Conservation (phyloP, 371 early-diverging fungal genomes). For the Entomophthora muscae region DNA sequence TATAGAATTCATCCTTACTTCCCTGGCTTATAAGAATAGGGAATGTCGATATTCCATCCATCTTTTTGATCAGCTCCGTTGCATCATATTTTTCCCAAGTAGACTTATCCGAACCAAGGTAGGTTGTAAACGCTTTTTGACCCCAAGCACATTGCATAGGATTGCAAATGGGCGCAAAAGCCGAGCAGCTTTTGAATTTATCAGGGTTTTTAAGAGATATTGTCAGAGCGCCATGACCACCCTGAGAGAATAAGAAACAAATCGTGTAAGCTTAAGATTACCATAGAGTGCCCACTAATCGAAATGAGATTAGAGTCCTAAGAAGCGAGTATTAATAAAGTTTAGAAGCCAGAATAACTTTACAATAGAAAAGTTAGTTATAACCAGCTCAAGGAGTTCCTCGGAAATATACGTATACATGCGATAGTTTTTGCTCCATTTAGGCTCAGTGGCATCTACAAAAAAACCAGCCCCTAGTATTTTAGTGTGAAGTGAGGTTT, state of each 20-base stretch:
- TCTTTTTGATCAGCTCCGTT: slow-evolving; percentile 25
- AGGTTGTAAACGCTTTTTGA: slow-evolving; percentile 52
- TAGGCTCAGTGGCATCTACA: slow-evolving; percentile 44
- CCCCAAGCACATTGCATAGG: slow-evolving; percentile 61
- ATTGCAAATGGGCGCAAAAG: slow-evolving; percentile 61
- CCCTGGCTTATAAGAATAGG: slow-evolving; percentile 4
- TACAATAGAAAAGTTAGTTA: slow-evolving; percentile 27
- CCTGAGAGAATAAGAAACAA: slow-evolving; percentile 17
- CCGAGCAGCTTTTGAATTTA: slow-evolving; percentile 27
- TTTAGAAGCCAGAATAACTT: background rate
- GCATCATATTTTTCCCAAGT: slow-evolving; percentile 56
- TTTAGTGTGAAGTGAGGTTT: background rate
- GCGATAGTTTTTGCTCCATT: slow-evolving; percentile 44
- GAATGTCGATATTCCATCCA: background rate
- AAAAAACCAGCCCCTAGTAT: slow-evolving; percentile 55
- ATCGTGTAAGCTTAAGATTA: slow-evolving; percentile 9
- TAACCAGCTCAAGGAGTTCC: slow-evolving; percentile 39
- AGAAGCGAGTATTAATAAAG: background rate
- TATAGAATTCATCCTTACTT: background rate
- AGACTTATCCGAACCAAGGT: slow-evolving; percentile 33
- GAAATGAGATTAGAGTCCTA: slow-evolving; percentile 27
- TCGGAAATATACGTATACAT: slow-evolving; percentile 63
- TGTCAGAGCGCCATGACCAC: slow-evolving; percentile 73
- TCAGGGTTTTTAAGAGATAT: slow-evolving; percentile 38
- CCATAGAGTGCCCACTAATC: slow-evolving; percentile 63